A percentile compares a stretch with the other conserved stretches of the same genome.
phyloP scores from a whole-genome alignment of 495 filamentous ascomycete genomes.

The Penicillium mononematosum region DNA sequence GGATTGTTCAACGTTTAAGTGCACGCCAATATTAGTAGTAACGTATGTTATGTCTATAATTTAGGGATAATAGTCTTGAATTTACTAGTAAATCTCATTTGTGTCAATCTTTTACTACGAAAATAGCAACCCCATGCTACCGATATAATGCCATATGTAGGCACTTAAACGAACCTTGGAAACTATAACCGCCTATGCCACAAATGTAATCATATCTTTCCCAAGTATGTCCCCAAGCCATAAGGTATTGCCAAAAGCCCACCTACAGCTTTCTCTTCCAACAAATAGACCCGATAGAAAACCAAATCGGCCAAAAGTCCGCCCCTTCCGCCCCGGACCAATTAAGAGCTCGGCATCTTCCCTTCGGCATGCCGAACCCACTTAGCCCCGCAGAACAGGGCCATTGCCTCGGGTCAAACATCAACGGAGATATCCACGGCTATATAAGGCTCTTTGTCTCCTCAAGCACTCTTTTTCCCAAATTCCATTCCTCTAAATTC shows the following conservation, averaged over 20 bases:
- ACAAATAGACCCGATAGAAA: neutral
- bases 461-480: neutral
- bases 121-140: too few relatives aligned
- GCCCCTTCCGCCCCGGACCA: constrained; percentile 16
- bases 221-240: too few relatives aligned
- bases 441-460: constrained; percentile 16
- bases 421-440: neutral
- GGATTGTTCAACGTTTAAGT: neutral
- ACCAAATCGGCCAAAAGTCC: neutral
- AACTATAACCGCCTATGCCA: neutral
- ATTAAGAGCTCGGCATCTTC: constrained; percentile 31
- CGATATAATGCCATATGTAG: neutral
- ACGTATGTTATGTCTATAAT: too few relatives aligned
- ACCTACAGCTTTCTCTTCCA: too few relatives aligned
- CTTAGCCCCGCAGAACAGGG: constrained; percentile 18
- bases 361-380: constrained; percentile 38
- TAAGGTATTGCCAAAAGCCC: too few relatives aligned
- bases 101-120: too few relatives aligned
- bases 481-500: neutral
- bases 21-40: neutral
- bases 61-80: too few relatives aligned
- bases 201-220: neutral
- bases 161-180: neutral
- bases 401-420: constrained; percentile 25
- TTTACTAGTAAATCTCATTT: too few relatives aligned